phyloP scores from a whole-genome alignment of 2,329 filamentous ascomycete species.

The Neofusicoccum laricinum region DNA sequence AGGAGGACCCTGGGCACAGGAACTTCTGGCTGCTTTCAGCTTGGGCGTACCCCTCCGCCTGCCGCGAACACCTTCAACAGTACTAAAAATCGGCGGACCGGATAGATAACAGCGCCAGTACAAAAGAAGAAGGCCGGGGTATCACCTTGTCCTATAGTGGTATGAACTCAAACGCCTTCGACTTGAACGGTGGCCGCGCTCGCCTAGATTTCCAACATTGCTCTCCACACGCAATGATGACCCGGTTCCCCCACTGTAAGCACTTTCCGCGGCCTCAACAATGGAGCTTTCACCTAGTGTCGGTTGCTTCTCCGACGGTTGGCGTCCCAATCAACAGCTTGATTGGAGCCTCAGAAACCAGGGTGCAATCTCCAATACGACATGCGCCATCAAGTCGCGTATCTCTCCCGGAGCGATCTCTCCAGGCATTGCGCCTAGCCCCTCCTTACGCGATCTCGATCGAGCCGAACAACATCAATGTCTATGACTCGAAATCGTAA shows the following conservation, averaged over 20 bases:
- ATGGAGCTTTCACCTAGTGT: neutral
- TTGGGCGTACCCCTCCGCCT: neutral
- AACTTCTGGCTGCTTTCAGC: neutral
- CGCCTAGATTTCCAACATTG: neutral
- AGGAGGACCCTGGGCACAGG: neutral
- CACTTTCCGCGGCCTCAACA: neutral
- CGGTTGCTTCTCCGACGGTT: neutral
- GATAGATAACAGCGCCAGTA: neutral
- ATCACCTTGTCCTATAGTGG: neutral
- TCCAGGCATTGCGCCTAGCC: neutral
- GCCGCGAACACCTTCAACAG: neutral
- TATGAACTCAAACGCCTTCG: neutral
- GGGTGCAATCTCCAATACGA: neutral
- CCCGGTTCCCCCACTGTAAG: neutral
- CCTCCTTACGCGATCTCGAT: neutral
- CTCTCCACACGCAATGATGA: neutral
- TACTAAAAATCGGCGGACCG: neutral
- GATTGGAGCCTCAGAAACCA: too few species aligned
- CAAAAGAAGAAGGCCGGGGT: neutral
- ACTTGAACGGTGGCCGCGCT: neutral
- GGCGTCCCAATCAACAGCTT: too few species aligned
- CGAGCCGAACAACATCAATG: neutral
- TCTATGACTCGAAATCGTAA: neutral
- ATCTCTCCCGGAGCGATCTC: neutral
- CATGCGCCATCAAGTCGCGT: neutral